These are phyloP conservation scores for Daldinia bambusicola DNA, from an alignment of 495 filamentous ascomycete genomes.

Conservation along the genomic window DNA sequence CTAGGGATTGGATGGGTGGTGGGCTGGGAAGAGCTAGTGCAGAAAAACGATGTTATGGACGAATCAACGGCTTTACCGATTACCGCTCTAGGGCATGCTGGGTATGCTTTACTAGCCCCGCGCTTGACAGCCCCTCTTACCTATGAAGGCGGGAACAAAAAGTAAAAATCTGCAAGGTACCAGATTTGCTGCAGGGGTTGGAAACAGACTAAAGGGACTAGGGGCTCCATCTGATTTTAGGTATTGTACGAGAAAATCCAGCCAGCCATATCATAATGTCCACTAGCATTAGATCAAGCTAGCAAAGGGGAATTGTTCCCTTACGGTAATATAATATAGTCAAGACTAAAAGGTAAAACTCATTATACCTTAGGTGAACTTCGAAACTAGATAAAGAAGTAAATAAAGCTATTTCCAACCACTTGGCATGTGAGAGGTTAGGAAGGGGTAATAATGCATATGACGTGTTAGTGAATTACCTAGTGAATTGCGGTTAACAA, in stretches of 20 bases:
- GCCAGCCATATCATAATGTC: conserved; percentile 3
- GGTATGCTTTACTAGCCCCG: conserved; percentile 34
- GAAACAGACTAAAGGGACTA: conserved; percentile 49
- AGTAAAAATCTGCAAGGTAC: conserved; percentile 53
- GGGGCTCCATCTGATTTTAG: conserved; percentile 34
- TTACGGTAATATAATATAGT: background rate
- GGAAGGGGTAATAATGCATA: conserved; percentile 12
- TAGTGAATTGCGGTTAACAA: background rate
- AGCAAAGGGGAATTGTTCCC: background rate
- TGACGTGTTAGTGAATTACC: conserved; percentile 27
- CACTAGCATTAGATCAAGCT: background rate
- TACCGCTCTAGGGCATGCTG: conserved; percentile 33
- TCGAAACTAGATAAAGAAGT: background rate
- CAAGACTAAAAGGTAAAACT: background rate
- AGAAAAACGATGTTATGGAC: conserved; percentile 12
- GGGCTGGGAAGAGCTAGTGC: background rate
- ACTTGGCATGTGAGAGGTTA: background rate
- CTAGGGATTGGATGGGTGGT: too few relatives aligned
- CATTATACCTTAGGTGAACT: background rate
- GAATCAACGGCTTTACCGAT: conserved; percentile 33
- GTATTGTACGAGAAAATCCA: conserved; percentile 3
- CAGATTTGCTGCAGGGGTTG: conserved; percentile 49
- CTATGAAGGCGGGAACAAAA: conserved; percentile 20
- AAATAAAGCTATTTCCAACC: conserved; percentile 13
- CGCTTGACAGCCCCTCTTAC: conserved; percentile 26